Conservation (phyloP, 345 rosid species). For the Gossypium longicalyx region DNA sequence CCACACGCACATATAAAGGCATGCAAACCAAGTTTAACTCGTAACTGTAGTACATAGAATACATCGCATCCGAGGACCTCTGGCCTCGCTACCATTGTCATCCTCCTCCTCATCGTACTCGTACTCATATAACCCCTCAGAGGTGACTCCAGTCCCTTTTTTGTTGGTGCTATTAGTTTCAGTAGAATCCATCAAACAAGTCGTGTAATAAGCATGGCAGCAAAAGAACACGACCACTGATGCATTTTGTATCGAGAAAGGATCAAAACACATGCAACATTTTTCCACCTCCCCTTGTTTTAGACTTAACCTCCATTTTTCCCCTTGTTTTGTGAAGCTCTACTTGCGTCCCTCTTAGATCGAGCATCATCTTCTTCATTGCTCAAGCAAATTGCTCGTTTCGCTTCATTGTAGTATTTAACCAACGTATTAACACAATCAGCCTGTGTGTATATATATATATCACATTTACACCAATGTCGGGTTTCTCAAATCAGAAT, state of each 20-base stretch:
- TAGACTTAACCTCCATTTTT: constrained; percentile 74
- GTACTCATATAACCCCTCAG: constrained; percentile 25
- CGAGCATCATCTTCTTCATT: constrained; percentile 65
- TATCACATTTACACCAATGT: constrained; percentile 11
- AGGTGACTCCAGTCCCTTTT: constrained; percentile 30
- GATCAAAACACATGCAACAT: constrained; percentile 95
- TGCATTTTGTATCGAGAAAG: constrained; percentile 73
- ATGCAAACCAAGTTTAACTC: constrained; percentile 34
- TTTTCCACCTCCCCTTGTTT: constrained; percentile 76
- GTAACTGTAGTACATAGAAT: constrained; percentile 94
- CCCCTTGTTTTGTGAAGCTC: constrained; percentile 35
- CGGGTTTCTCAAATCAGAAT: neutral
- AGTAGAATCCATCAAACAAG: constrained; percentile 77
- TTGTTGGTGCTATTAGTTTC: constrained; percentile 40
- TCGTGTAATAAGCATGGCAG: constrained; percentile 86
- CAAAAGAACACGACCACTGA: constrained; percentile 83
- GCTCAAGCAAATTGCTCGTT: constrained; percentile 63
- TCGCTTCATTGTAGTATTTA: constrained; percentile 87
- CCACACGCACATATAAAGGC: neutral
- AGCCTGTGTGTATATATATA: constrained; percentile 47
- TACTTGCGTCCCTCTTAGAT: constrained; percentile 43
- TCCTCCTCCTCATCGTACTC: constrained; percentile 38
- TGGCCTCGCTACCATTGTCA: constrained; percentile 40
- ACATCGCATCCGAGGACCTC: constrained; percentile 63
- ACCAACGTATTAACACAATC: constrained; percentile 83